These are phyloP conservation scores for Tetrahymena thermophila DNA, from an alignment of 73 alveolate species.

Conservation along the genomic window DNA sequence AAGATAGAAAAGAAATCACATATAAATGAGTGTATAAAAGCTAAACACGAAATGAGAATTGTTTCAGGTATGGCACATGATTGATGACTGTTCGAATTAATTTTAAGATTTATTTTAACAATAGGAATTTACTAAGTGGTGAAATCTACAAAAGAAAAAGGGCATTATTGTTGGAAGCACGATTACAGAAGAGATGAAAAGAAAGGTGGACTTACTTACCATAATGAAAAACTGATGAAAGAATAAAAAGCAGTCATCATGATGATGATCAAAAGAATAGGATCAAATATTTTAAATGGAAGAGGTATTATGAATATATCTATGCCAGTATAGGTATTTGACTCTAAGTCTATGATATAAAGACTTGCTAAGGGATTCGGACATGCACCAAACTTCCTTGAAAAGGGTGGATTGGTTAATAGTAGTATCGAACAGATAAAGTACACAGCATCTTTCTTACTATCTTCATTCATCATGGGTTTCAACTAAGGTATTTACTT, in stretches of 20 bases:
- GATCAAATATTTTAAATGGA: conserved; percentile 29
- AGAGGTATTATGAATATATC: conserved; percentile 35
- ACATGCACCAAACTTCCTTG: conserved; percentile 41
- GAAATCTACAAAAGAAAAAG: conserved; percentile 14
- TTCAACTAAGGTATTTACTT: not conserved
- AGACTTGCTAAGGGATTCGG: conserved; percentile 41
- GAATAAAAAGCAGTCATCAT: conserved; percentile 17
- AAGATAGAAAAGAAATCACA: not conserved
- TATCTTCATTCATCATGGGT: conserved; percentile 41
- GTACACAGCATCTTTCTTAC: not conserved
- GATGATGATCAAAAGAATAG: conserved; percentile 35
- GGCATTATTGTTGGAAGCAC: conserved; percentile 20
- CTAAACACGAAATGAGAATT: not conserved
- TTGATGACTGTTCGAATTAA: too few species aligned
- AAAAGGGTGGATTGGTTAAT: conserved; percentile 9
- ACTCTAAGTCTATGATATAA: conserved; percentile 21
- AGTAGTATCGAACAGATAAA: conserved; percentile 12
- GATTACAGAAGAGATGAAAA: conserved; percentile 10
- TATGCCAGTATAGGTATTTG: conserved; percentile 34
- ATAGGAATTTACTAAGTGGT: not conserved
- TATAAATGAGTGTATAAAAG: not conserved
- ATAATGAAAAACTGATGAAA: conserved; percentile 13
- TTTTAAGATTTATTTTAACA: not conserved
- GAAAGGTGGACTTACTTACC: conserved; percentile 33
- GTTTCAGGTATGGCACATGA: not conserved